Conservation (phyloP, 805 yeast species). For the Yamadazyma sp. region DNA sequence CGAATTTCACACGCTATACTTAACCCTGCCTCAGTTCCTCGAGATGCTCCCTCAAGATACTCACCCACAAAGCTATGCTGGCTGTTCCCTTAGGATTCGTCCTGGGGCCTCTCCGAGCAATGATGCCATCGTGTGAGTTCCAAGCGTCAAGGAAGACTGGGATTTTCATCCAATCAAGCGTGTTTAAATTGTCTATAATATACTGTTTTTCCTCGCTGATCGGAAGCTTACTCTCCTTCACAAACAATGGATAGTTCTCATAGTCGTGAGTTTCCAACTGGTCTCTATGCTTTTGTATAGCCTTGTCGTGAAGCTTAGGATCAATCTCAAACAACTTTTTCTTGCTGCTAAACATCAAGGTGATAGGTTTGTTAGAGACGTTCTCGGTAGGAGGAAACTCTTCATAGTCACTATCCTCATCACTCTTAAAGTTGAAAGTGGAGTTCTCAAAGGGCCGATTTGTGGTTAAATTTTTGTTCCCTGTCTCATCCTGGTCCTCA, state of each 20-base stretch:
- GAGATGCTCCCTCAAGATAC: constrained; percentile 33
- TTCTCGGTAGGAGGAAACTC: constrained; percentile 15
- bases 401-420: constrained; percentile 16
- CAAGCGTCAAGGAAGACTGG: constrained; percentile 69
- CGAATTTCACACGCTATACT: no score
- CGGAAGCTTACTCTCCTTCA: constrained; percentile 25
- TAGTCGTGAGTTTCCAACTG: constrained; percentile 19
- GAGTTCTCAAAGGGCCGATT: background rate
- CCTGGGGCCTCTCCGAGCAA: constrained; percentile 67
- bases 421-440: constrained; percentile 11
- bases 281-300: constrained; percentile 17
- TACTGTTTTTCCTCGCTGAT: constrained; percentile 35
- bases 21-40: no score
- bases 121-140: constrained; percentile 86
- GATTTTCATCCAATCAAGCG: constrained; percentile 72
- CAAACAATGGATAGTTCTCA: constrained; percentile 30
- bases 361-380: constrained; percentile 13
- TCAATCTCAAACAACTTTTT: constrained; percentile 22
- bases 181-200: constrained; percentile 57
- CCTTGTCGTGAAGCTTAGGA: constrained; percentile 24
- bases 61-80: constrained; percentile 50
- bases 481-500: constrained; percentile 7
- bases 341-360: constrained; percentile 13
- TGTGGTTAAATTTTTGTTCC: background rate
- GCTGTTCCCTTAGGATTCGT: constrained; percentile 54